These are phyloP conservation scores for Raffaelea arxii DNA, from an alignment of 2,329 filamentous ascomycete genomes.

Conservation along the genomic window DNA sequence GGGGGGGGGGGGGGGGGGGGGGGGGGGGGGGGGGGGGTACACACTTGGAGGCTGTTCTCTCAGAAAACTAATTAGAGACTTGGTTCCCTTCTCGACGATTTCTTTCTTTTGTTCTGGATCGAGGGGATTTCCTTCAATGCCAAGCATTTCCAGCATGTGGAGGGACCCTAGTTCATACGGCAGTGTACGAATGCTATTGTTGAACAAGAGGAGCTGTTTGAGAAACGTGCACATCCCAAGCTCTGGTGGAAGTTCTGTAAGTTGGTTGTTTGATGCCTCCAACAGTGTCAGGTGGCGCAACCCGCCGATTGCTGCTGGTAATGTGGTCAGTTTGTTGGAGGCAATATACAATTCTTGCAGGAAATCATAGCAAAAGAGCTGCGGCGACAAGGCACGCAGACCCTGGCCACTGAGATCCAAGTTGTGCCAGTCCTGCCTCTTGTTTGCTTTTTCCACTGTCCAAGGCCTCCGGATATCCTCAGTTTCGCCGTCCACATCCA, in stretches of 20 bases:
- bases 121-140: slow-evolving; percentile 85
- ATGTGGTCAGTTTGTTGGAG: slow-evolving; percentile 74
- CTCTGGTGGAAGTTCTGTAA: slow-evolving; percentile 74
- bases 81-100: slow-evolving; percentile 80
- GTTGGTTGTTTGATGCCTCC: slow-evolving; percentile 81
- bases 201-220: slow-evolving; percentile 76
- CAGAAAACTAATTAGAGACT: slow-evolving; percentile 70
- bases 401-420: slow-evolving; percentile 96
- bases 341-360: slow-evolving; percentile 87
- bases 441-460: slow-evolving; percentile 56
- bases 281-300: slow-evolving; percentile 73
- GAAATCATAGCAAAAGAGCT: slow-evolving; percentile 81
- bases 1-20: no score
- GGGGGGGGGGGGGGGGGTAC: no score
- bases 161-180: slow-evolving; percentile 84
- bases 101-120: slow-evolving; percentile 67
- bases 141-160: slow-evolving; percentile 78
- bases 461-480: slow-evolving; percentile 48
- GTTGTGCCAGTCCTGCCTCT: slow-evolving; percentile 80
- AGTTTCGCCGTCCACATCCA: slow-evolving; percentile 41
- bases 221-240: slow-evolving; percentile 95
- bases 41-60: slow-evolving; percentile 78
- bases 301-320: slow-evolving; percentile 75
- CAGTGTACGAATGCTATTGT: slow-evolving; percentile 76
- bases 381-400: slow-evolving; percentile 66